phyloP scores from a whole-genome alignment of 306 rosid species.

The Myrica gale region DNA sequence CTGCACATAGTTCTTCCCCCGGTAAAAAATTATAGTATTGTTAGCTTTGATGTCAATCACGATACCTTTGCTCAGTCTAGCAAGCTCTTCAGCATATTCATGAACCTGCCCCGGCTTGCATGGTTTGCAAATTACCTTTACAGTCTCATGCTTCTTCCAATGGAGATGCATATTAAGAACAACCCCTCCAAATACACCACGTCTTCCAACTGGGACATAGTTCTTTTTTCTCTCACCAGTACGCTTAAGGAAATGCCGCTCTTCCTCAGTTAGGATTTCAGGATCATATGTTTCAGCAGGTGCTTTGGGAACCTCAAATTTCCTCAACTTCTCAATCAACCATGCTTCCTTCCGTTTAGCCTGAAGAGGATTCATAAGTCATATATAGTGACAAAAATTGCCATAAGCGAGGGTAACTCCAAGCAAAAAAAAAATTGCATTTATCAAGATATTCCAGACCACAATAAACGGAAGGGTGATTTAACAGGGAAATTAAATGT shows the following conservation, averaged over 20 bases:
- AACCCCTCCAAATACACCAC: slow-evolving; percentile 93
- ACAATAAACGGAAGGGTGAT: background rate
- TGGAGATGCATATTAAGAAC: slow-evolving; percentile 95
- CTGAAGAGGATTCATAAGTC: slow-evolving; percentile 35
- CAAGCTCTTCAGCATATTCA: slow-evolving; percentile 75
- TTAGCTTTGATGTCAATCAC: slow-evolving; percentile 74
- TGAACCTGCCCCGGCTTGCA: slow-evolving; percentile 82
- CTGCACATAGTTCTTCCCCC: slow-evolving; percentile 84
- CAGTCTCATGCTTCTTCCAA: slow-evolving; percentile 93
- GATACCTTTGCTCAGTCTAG: slow-evolving; percentile 89
- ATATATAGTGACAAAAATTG: background rate
- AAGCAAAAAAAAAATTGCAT: background rate
- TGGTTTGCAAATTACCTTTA: slow-evolving; percentile 86
- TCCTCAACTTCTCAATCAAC: slow-evolving; percentile 84
- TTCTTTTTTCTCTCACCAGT: slow-evolving; percentile 90
- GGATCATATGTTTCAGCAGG: slow-evolving; percentile 72
- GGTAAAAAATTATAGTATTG: slow-evolving; percentile 61
- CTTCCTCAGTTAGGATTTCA: slow-evolving; percentile 86
- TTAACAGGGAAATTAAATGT: background rate
- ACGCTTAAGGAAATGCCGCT: slow-evolving; percentile 86
- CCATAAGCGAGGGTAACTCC: background rate
- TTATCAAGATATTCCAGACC: background rate
- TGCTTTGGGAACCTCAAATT: slow-evolving; percentile 60
- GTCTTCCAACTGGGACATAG: slow-evolving; percentile 76
- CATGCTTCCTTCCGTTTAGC: slow-evolving; percentile 88